Conservation (phyloP, 1,139 yeast species). For the Torulaspora pretoriensis region DNA sequence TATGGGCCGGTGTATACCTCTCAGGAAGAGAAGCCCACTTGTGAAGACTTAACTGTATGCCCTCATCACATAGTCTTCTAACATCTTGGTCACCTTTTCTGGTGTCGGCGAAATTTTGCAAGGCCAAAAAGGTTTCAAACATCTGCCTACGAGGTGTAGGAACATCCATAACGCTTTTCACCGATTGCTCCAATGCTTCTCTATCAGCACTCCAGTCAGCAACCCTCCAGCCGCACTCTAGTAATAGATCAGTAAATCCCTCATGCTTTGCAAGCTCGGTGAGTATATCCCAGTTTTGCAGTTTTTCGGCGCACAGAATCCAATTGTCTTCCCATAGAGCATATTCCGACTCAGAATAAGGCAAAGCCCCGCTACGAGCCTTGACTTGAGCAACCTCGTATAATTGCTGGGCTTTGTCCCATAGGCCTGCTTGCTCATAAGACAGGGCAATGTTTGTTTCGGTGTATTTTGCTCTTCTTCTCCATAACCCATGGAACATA, state of each 20-base stretch:
- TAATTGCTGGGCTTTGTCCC: slow-evolving; percentile 91
- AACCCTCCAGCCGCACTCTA: slow-evolving; percentile 99
- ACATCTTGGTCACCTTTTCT: slow-evolving; percentile 77
- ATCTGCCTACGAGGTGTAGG: slow-evolving; percentile 97
- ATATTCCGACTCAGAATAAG: slow-evolving; percentile 93
- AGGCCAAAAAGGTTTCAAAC: slow-evolving; percentile 86
- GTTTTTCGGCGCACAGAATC: slow-evolving; percentile 93
- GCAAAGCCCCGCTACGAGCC: slow-evolving; percentile 92
- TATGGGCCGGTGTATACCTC: slow-evolving; percentile 78
- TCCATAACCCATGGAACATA: slow-evolving; percentile 97
- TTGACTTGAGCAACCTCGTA: slow-evolving; percentile 98
- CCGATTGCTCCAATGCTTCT: slow-evolving; percentile 91
- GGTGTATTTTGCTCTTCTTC: slow-evolving; percentile 87
- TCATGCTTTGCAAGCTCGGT: slow-evolving; percentile 97
- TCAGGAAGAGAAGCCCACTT: slow-evolving; percentile 92
- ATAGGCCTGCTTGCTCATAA: slow-evolving; percentile 89
- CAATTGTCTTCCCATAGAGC: slow-evolving; percentile 98
- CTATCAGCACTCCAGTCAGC: slow-evolving; percentile 98
- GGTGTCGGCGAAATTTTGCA: slow-evolving; percentile 92
- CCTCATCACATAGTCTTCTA: slow-evolving; percentile 87
- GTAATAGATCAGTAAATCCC: slow-evolving; percentile 86
- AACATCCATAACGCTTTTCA: slow-evolving; percentile 94
- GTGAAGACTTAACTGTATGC: slow-evolving; percentile 85
- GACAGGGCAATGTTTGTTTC: slow-evolving; percentile 92
- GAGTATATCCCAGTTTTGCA: slow-evolving; percentile 97